Percentiles rank a stretch among this genome's conserved stretches.
Evolutionary conservation across 2,329 filamentous ascomycete genomes (phyloP).

Genomic region (Pseudogymnoascus sp.): DNA sequence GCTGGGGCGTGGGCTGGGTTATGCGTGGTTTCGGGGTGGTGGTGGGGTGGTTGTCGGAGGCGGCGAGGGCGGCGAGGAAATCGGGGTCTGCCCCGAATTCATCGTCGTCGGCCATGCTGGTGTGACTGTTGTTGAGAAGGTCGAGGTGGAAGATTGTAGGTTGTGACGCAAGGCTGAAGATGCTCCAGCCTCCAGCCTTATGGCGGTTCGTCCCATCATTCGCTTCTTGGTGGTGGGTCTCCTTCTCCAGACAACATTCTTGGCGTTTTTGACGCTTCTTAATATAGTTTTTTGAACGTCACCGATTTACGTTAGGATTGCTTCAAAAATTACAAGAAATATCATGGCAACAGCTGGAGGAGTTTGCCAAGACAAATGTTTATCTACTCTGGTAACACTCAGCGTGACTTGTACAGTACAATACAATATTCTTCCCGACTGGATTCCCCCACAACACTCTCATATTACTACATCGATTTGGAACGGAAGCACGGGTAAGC

Average conservation of each 20-base stretch:
- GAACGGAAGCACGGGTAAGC: neutral
- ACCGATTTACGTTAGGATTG: neutral
- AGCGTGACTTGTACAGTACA: neutral
- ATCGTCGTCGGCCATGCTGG: constrained; percentile 41
- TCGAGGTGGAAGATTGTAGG: neutral
- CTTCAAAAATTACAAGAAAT: neutral
- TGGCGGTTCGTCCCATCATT: neutral
- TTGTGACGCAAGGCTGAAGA: constrained; percentile 1
- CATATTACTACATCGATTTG: neutral
- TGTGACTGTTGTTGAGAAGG: neutral
- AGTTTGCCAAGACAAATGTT: neutral
- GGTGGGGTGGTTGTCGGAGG: constrained; percentile 23
- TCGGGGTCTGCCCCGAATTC: constrained; percentile 48
- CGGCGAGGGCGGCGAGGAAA: constrained; percentile 47
- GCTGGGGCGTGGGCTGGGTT: constrained; percentile 45
- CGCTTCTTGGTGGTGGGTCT: constrained; percentile 2
- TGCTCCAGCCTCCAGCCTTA: neutral
- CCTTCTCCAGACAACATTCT: neutral
- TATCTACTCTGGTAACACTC: neutral
- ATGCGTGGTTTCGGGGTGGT: constrained; percentile 31
- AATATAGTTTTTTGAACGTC: neutral
- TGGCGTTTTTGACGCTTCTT: neutral
- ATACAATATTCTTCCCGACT: neutral
- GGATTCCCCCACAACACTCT: neutral
- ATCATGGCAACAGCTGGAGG: neutral